These are phyloP conservation scores for Gremmenia infestans DNA, from an alignment of 2,329 filamentous ascomycete species.

Conservation along the genomic window DNA sequence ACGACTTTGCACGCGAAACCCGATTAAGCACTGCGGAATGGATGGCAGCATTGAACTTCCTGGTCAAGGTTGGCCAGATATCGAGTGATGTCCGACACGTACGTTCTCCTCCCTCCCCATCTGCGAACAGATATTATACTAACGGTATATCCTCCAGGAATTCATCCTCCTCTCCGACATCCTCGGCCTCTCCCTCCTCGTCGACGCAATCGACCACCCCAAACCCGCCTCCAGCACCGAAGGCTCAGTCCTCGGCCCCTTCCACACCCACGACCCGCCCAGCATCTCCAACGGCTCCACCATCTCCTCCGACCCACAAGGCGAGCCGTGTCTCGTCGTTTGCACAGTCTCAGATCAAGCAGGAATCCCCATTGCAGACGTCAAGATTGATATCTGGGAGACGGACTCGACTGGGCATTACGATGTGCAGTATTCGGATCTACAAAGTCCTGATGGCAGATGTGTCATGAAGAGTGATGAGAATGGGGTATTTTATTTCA, in stretches of 20 bases:
- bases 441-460: conserved; percentile 63
- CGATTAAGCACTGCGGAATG: conserved; percentile 71
- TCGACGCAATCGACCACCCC: conserved; percentile 80
- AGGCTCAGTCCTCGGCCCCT: conserved; percentile 75
- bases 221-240: conserved; percentile 67
- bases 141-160: conserved; percentile 44
- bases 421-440: conserved; percentile 69
- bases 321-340: conserved; percentile 66
- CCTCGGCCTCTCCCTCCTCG: conserved; percentile 71
- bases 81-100: conserved; percentile 69
- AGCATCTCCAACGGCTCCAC: conserved; percentile 47
- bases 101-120: conserved; percentile 24
- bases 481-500: conserved; percentile 78
- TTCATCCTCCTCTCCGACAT: conserved; percentile 80
- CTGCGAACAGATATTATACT: not conserved
- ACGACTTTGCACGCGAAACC: conserved; percentile 78
- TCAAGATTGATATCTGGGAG: conserved; percentile 80
- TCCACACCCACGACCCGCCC: conserved; percentile 75
- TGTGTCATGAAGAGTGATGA: conserved; percentile 65
- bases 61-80: conserved; percentile 68
- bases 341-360: conserved; percentile 63
- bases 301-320: conserved; percentile 65
- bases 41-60: conserved; percentile 68
- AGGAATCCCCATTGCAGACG: conserved; percentile 58
- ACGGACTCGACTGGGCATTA: conserved; percentile 77